phyloP scores from a whole-genome alignment of 257 asterid species.

The Galeopsis tetrahit region DNA sequence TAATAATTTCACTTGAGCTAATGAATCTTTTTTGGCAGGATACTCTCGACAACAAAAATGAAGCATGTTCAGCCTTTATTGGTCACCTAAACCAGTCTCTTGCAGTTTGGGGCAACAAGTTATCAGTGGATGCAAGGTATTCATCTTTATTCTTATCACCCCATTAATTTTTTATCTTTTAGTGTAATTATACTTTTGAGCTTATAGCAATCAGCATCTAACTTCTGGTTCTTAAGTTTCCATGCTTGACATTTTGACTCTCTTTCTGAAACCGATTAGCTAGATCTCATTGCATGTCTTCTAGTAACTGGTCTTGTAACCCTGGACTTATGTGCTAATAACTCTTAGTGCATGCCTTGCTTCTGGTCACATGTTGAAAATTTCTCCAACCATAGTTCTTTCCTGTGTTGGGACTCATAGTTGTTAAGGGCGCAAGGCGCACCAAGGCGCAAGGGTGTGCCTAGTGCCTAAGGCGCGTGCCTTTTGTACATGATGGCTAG shows the following conservation, averaged over 20 bases:
- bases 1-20: slow-evolving; percentile 18
- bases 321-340: not conserved
- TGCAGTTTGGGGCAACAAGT: slow-evolving; percentile 72
- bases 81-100: slow-evolving; percentile 74
- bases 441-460: no score
- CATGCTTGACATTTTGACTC: not conserved
- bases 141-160: slow-evolving; percentile 21
- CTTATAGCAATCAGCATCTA: slow-evolving; percentile 18
- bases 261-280: slow-evolving; percentile 1
- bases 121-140: slow-evolving; percentile 85
- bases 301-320: slow-evolving; percentile 4
- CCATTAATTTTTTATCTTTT: not conserved
- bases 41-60: slow-evolving; percentile 68
- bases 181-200: not conserved
- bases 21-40: slow-evolving; percentile 56
- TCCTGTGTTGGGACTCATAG: not conserved
- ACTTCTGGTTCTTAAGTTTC: slow-evolving; percentile 12
- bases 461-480: no score
- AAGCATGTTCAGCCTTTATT: slow-evolving; percentile 65
- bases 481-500: no score
- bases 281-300: not conserved
- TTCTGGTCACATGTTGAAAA: not conserved
- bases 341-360: slow-evolving; percentile 6
- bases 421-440: no score
- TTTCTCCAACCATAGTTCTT: slow-evolving; percentile 5